Percentiles rank a stretch among this genome's conserved stretches.
Evolutionary conservation across 371 early-diverging fungal genomes (phyloP).

Genomic region (Mortierella sp.): DNA sequence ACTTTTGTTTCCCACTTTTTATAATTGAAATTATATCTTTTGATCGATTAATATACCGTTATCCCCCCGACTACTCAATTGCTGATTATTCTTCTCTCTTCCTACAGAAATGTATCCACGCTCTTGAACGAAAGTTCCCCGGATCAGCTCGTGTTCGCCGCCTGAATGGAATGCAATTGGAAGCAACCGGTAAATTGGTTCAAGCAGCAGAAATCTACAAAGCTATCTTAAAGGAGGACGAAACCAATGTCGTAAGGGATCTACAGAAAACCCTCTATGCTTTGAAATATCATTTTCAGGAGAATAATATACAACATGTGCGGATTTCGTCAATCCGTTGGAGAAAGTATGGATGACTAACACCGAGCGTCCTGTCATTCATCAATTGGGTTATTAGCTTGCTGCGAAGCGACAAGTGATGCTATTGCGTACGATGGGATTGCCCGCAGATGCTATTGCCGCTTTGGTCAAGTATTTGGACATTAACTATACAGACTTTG

Average conservation of each 20-base stretch:
- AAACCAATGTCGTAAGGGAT: conserved; percentile 71
- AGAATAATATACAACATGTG: not conserved
- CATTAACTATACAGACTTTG: conserved; percentile 84
- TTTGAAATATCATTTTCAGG: too few species aligned
- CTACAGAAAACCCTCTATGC: not conserved
- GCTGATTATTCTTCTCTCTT: too few species aligned
- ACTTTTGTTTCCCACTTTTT: not conserved
- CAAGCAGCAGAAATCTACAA: conserved; percentile 77
- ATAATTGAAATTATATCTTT: not conserved
- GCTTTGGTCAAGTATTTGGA: conserved; percentile 83
- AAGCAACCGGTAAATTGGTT: conserved; percentile 77
- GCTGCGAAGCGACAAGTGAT: conserved; percentile 83
- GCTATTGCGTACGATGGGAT: conserved; percentile 73
- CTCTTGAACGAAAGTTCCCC: conserved; percentile 72
- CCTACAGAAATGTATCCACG: conserved; percentile 66
- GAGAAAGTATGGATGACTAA: not conserved
- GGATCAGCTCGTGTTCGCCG: conserved; percentile 76
- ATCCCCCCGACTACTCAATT: not conserved
- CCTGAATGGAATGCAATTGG: conserved; percentile 75
- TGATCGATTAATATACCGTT: not conserved
- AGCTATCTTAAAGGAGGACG: conserved; percentile 72
- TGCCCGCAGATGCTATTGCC: conserved; percentile 78
- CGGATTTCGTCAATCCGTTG: not conserved
- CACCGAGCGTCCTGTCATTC: not conserved
- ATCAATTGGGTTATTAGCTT: conserved; percentile 52